A percentile compares a stretch with the other conserved stretches of the same genome.
Conservation (phyloP, 1,139 yeast genomes). For the Hansenula sp. region DNA sequence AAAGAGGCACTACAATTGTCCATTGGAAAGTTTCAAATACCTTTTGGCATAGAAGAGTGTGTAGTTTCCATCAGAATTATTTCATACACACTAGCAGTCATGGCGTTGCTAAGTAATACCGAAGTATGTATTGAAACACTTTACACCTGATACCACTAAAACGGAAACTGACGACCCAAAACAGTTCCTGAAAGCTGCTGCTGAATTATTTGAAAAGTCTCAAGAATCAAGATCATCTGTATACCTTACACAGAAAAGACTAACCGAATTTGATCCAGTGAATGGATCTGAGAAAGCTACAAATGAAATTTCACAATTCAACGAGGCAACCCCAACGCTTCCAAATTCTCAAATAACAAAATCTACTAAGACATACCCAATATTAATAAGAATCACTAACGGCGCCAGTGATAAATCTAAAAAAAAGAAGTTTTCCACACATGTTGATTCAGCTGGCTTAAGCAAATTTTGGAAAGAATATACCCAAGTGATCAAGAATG, state of each 20-base stretch:
- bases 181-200: slow-evolving; percentile 36
- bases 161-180: not conserved
- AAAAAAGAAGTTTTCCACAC: slow-evolving; percentile 59
- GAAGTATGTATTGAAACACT: slow-evolving; percentile 22
- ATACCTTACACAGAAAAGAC: slow-evolving; percentile 41
- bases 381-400: slow-evolving; percentile 56
- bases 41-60: not conserved
- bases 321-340: slow-evolving; percentile 45
- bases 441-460: slow-evolving; percentile 52
- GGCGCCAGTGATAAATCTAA: slow-evolving; percentile 44
- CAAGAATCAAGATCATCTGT: slow-evolving; percentile 37
- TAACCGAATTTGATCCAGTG: slow-evolving; percentile 19
- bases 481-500: slow-evolving; percentile 57
- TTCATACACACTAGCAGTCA: slow-evolving; percentile 1
- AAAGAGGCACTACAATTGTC: not conserved
- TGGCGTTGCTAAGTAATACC: slow-evolving; percentile 17
- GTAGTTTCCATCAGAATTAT: not conserved
- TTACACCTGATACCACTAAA: no score
- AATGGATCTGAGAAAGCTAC: slow-evolving; percentile 15
- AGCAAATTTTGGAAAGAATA: slow-evolving; percentile 71
- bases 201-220: slow-evolving; percentile 27
- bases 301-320: slow-evolving; percentile 20
- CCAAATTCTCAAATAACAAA: slow-evolving; percentile 32
- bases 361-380: slow-evolving; percentile 34
- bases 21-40: not conserved